Evolutionary conservation across 192 early-diverging fungal species (phyloP).

Genomic region (Mortierella alpina): DNA sequence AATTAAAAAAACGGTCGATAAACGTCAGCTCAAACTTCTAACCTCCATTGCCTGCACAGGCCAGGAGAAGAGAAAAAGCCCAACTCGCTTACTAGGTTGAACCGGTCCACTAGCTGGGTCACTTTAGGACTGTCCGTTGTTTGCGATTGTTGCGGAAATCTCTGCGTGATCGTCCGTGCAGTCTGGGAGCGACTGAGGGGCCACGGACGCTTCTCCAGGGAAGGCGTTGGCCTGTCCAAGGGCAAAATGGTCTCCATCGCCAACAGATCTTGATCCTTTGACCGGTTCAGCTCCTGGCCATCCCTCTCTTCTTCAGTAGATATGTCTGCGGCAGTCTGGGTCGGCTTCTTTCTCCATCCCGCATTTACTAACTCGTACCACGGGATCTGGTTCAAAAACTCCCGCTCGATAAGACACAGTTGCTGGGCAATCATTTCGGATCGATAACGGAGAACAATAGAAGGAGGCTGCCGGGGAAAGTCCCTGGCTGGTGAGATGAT

Average conservation of each 20-base stretch:
- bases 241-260: not conserved
- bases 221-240: not conserved
- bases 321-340: not conserved
- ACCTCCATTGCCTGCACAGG: not conserved
- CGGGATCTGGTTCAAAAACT: constrained; percentile 56
- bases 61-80: not conserved
- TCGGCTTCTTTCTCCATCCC: constrained; percentile 64
- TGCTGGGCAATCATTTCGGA: constrained; percentile 68
- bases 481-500: constrained; percentile 23
- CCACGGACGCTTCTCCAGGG: not conserved
- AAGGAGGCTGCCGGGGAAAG: constrained; percentile 6
- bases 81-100: constrained; percentile 31
- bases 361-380: constrained; percentile 68
- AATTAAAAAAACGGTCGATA: not conserved
- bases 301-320: not conserved
- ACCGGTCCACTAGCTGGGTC: constrained; percentile 40
- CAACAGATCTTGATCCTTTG: not conserved
- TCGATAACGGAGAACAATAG: constrained; percentile 56
- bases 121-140: constrained; percentile 31
- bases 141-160: not conserved
- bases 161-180: not conserved
- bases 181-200: constrained; percentile 16
- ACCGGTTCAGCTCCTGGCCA: not conserved
- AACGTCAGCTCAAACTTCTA: not conserved
- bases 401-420: constrained; percentile 67